Percentiles rank a stretch among this genome's conserved stretches.
These are phyloP conservation scores for Exserohilum rostratum DNA, from an alignment of 2,329 filamentous ascomycete species.

Conservation along the genomic window DNA sequence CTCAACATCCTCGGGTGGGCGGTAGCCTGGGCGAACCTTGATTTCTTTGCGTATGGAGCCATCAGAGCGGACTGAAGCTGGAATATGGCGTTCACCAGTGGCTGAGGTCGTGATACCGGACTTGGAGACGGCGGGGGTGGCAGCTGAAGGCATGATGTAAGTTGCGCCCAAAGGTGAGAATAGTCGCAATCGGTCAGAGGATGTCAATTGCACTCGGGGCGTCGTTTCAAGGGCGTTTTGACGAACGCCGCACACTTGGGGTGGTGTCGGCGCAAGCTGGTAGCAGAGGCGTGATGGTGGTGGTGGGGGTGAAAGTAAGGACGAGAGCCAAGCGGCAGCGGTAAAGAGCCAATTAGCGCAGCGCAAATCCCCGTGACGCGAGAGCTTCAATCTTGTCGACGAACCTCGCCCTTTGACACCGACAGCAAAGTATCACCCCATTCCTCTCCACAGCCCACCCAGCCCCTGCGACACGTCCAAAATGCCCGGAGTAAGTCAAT, in stretches of 20 bases:
- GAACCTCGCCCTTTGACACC: constrained; percentile 30
- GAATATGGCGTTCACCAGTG: constrained; percentile 86
- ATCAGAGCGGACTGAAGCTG: constrained; percentile 83
- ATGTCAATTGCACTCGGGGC: constrained; percentile 1
- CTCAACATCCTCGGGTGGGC: constrained; percentile 92
- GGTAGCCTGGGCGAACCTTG: constrained; percentile 89
- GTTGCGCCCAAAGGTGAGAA: constrained; percentile 1
- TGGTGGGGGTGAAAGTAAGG: constrained; percentile 18
- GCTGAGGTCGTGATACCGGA: constrained; percentile 70
- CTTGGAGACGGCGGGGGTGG: constrained; percentile 44
- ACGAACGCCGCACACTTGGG: background rate
- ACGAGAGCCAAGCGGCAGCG: constrained; percentile 14
- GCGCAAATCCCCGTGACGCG: constrained; percentile 30
- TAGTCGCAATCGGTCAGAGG: background rate
- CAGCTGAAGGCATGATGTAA: constrained; percentile 40
- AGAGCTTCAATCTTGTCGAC: constrained; percentile 30
- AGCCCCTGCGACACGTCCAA: constrained; percentile 44
- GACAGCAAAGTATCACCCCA: constrained; percentile 32
- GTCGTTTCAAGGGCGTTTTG: background rate
- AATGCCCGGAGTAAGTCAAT: constrained; percentile 66
- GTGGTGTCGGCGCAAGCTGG: background rate
- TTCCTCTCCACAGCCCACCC: constrained; percentile 28
- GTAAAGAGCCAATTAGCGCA: constrained; percentile 35
- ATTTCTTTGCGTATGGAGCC: constrained; percentile 94
- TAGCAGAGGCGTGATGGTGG: background rate